phyloP scores from a whole-genome alignment of 192 early-diverging fungal genomes.

The Backusella macrospora region DNA sequence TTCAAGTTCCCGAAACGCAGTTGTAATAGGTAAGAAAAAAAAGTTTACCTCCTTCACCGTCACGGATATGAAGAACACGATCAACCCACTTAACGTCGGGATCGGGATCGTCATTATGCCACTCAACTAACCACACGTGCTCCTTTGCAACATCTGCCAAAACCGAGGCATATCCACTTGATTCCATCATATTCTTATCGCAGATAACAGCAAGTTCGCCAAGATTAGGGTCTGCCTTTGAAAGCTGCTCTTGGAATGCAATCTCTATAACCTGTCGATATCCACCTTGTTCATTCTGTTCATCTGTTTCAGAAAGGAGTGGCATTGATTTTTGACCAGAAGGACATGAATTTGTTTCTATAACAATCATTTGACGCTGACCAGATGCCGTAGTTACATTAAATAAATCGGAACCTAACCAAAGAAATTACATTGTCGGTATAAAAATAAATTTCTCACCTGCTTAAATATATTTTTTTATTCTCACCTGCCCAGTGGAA shows the following conservation, averaged over 20 bases:
- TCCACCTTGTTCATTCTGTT: slow-evolving; percentile 72
- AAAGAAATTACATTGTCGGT: too few relatives aligned
- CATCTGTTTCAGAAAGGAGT: slow-evolving; percentile 74
- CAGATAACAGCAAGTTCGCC: slow-evolving; percentile 85
- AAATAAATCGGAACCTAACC: slow-evolving; percentile 80
- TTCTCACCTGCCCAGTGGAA: slow-evolving; percentile 82
- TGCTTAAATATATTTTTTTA: too few relatives aligned
- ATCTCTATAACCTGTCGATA: slow-evolving; percentile 81
- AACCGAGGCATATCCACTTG: slow-evolving; percentile 79
- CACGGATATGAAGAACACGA: slow-evolving; percentile 71
- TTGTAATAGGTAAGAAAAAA: background rate
- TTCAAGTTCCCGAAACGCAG: too few relatives aligned
- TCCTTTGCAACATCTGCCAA: slow-evolving; percentile 79
- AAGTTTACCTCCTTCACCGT: slow-evolving; percentile 53
- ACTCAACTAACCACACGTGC: slow-evolving; percentile 79
- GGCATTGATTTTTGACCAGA: slow-evolving; percentile 94
- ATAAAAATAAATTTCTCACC: slow-evolving; percentile 7
- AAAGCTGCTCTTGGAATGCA: slow-evolving; percentile 74
- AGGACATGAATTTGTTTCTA: slow-evolving; percentile 91
- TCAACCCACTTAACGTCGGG: slow-evolving; percentile 79
- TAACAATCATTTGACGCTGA: slow-evolving; percentile 89
- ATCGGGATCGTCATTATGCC: slow-evolving; percentile 69
- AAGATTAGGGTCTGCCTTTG: slow-evolving; percentile 56
- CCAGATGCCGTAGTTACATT: slow-evolving; percentile 83
- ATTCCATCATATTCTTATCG: slow-evolving; percentile 91